Conservation (phyloP, 805 yeast genomes). For the Jamesozyma piceae region DNA sequence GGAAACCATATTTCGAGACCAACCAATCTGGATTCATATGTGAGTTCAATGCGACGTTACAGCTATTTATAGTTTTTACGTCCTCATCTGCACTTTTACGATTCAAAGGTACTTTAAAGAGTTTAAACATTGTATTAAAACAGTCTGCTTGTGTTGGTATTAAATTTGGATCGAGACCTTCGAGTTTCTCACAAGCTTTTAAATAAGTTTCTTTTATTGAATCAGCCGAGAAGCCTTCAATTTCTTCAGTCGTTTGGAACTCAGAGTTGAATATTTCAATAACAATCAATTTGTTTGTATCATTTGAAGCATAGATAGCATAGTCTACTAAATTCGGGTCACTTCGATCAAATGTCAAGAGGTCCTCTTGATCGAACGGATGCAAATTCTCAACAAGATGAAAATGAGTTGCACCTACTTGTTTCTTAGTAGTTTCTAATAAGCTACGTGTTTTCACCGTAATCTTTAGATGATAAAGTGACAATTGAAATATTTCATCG, state of each 20-base stretch:
- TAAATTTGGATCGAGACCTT: conserved; percentile 17
- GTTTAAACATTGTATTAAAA: conserved; percentile 49
- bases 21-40: conserved; percentile 50
- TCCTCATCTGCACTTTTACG: conserved; percentile 35
- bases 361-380: conserved; percentile 25
- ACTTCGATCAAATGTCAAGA: conserved; percentile 10
- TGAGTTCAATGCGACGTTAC: conserved; percentile 44
- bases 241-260: conserved; percentile 37
- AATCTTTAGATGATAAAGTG: conserved; percentile 31
- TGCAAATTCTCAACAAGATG: conserved; percentile 28
- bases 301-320: conserved; percentile 39
- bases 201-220: conserved; percentile 45
- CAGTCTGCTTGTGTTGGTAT: conserved; percentile 52
- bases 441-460: conserved; percentile 26
- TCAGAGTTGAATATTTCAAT: conserved; percentile 46
- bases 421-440: conserved; percentile 23
- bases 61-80: conserved; percentile 45
- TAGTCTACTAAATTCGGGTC: conserved; percentile 37
- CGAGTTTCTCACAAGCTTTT: conserved; percentile 26
- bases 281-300: conserved; percentile 40
- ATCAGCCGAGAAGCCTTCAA: conserved; percentile 38
- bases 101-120: conserved; percentile 57
- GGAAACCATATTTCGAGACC: conserved; percentile 39
- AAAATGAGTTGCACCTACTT: conserved; percentile 27
- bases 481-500: conserved; percentile 12